A percentile compares a stretch with the other conserved stretches of the same genome.
phyloP scores from a whole-genome alignment of 192 early-diverging fungal species.

The Gryganskiella cystojenkinii region DNA sequence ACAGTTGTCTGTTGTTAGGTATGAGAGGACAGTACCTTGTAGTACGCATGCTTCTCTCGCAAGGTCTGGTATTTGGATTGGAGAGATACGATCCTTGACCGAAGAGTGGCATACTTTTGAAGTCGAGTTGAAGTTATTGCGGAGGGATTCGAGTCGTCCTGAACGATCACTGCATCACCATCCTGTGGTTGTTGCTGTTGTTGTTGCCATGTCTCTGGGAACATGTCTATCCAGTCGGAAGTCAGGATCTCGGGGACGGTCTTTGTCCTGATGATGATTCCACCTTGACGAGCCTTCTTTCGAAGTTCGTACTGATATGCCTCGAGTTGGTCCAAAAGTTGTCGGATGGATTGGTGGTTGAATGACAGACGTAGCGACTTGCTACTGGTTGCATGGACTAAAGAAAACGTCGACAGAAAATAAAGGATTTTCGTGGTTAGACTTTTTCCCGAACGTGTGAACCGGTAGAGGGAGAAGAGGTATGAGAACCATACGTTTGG shows the following conservation, averaged over 20 bases:
- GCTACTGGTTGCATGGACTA: constrained; percentile 24
- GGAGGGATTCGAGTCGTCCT: not conserved
- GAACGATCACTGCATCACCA: not conserved
- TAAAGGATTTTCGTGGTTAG: no score
- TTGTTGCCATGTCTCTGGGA: constrained; percentile 45
- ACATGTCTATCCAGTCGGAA: constrained; percentile 42
- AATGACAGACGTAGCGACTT: constrained; percentile 30
- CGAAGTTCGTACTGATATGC: constrained; percentile 34
- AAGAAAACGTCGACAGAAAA: not conserved
- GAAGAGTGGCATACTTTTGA: constrained; percentile 31
- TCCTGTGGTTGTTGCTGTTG: constrained; percentile 28
- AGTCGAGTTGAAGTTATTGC: not conserved
- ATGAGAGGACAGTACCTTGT: constrained; percentile 43
- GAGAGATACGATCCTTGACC: constrained; percentile 30
- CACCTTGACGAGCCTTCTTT: constrained; percentile 34
- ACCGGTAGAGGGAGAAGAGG: no score
- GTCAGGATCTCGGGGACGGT: constrained; percentile 21
- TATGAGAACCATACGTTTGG: constrained; percentile 23
- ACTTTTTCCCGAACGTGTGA: no score
- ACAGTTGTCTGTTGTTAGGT: no score
- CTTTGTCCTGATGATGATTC: constrained; percentile 45
- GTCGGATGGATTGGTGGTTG: constrained; percentile 38
- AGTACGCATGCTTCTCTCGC: constrained; percentile 37
- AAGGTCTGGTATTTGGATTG: constrained; percentile 23
- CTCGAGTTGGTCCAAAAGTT: constrained; percentile 42